Base-by-base conservation (phyloP, 2,329 filamentous ascomycete species). In the Raffaelea deltoideospora region DNA sequence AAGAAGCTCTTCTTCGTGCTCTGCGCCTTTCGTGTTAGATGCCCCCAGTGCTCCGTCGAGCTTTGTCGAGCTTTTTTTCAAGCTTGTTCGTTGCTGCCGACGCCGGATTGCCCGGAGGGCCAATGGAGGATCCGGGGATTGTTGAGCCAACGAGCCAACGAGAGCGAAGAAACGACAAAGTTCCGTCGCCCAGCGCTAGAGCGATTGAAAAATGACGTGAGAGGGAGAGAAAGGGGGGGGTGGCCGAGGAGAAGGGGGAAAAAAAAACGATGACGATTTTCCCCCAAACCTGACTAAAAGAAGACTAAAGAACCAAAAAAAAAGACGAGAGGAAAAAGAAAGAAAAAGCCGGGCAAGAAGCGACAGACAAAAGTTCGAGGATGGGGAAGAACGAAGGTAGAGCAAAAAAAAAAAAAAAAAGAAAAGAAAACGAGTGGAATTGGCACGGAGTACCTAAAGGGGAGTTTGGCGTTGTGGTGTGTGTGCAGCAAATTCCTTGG, bases 351-450 rank as follows among this genome's bases (percentile, higher is more conserved):
- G 34, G 17, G 23, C 6, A 19, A 21, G 35, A 34, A 14, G 20
- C 6, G 15, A 29, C 29, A 20, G 24, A 3, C 13, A 21, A 29
- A 26, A 38, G 39, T 31, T 32, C 20, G 38, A 27, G 31, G 32
- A 37, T 38, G 38, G 27, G 38, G 40, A n/a, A 38, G 39, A 30
- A 33, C 20, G 38, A 27, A 32, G 32, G 37, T 38, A 38, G 27
- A 37, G 40, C 28, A 14, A 35, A 21, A 28, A 14, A 19, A 21
- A 38, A 34, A 14, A 18, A 6, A 17, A 29, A 34, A 20, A 29
- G 3, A 18, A 21, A 29, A 26, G 8, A 18, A 39, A 67, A 65
- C 65, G 66, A 71, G 53, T 52, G 67, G 54, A 70, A 71, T 59
- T 51, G 65, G 66, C 53, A 69, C 63, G 43, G 50, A 69, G 59